phyloP scores from a whole-genome alignment of 768 basidiomycete genomes.

The Mycena vulgaris region DNA sequence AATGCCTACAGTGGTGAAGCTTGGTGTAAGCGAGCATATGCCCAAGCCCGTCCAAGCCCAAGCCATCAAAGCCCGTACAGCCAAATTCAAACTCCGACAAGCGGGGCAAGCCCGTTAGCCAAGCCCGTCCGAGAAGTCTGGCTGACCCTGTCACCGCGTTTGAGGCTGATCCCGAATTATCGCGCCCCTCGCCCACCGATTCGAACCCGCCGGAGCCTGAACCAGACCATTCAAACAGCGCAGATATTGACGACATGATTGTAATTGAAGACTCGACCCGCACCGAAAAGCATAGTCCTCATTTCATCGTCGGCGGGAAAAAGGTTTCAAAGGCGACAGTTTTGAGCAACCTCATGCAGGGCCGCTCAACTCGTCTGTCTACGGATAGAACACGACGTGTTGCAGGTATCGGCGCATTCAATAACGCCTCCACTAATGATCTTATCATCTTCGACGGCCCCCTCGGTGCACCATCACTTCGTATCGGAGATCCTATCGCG shows the following conservation, averaged over 20 bases:
- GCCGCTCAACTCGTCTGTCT: not conserved
- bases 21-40: too few relatives aligned
- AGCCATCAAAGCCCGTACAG: too few relatives aligned
- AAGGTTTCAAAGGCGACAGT: not conserved
- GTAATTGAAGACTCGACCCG: not conserved
- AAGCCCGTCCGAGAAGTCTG: too few relatives aligned
- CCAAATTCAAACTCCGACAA: too few relatives aligned
- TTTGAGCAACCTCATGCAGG: constrained; percentile 1
- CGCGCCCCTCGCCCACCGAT: not conserved
- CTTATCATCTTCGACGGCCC: not conserved
- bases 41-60: too few relatives aligned
- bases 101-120: too few relatives aligned
- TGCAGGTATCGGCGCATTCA: not conserved
- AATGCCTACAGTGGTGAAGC: too few relatives aligned
- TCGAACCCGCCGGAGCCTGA: not conserved
- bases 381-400: not conserved
- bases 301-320: not conserved
- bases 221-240: not conserved
- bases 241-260: constrained; percentile 4
- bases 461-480: not conserved
- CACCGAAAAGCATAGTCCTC: not conserved
- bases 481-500: not conserved
- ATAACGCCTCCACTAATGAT: too few relatives aligned
- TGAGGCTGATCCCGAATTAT: too few relatives aligned
- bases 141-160: too few relatives aligned